These are phyloP conservation scores for Ligustrum vulgare DNA, from an alignment of 257 asterid species.

Conservation along the genomic window DNA sequence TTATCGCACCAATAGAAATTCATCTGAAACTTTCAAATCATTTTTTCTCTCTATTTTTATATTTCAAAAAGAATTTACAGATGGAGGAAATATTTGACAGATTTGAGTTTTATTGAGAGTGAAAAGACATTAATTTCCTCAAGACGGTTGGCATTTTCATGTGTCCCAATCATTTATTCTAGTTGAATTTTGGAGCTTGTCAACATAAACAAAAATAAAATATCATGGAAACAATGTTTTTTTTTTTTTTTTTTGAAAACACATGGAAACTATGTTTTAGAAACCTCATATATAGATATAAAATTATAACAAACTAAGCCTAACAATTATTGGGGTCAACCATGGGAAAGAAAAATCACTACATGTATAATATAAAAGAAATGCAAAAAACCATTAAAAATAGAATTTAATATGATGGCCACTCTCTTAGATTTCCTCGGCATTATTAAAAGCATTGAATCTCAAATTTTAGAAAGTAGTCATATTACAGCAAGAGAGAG, in stretches of 20 bases:
- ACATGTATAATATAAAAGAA: background rate
- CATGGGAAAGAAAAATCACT: conserved; percentile 20
- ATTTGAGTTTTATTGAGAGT: background rate
- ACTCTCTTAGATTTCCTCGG: background rate
- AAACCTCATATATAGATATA: background rate
- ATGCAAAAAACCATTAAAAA: background rate
- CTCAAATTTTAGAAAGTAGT: background rate
- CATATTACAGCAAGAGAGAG: no score
- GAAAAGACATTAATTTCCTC: background rate
- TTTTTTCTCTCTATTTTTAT: background rate
- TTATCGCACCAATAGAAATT: conserved; percentile 12
- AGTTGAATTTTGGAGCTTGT: background rate
- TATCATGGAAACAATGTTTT: no score
- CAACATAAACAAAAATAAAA: background rate
- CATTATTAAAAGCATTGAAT: background rate
- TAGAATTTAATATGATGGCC: background rate
- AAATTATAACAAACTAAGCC: background rate
- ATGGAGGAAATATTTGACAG: background rate
- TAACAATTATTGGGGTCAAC: background rate
- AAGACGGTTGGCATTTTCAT: background rate
- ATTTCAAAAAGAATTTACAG: background rate
- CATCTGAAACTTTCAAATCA: conserved; percentile 15
- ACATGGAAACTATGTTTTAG: background rate
- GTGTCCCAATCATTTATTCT: background rate
- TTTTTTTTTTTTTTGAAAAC: no score